Evolutionary conservation across 371 early-diverging fungal genomes (phyloP), one percentile per base, ranked within the genome.

Genomic region (Mortierella sp.): DNA sequence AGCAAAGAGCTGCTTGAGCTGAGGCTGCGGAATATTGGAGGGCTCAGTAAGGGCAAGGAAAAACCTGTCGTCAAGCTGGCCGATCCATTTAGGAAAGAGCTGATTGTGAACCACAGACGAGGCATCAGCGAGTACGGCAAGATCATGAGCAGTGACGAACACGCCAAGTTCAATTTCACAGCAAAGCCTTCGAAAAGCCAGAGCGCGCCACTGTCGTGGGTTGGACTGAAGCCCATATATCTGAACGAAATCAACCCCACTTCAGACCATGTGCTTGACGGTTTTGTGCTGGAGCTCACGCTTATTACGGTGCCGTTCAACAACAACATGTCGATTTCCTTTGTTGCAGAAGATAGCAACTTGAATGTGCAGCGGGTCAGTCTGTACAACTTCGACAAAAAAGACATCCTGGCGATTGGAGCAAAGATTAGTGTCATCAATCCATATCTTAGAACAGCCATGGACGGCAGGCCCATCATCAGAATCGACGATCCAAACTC

Each of bases 401-500:
- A 64, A 57, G 60, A 59, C 60, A 49, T 5, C 47, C 51, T 71
- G 72, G 60, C 65, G 65, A 71, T 71, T 64, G 72, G 72, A 71
- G 59, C 72, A 57, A 71, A 71, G 65, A 64, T 71, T 45, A 71
- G 65, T 60, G 40, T 71, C 59, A 60, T 71, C 72, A 71, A 71
- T 59, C 72, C 72, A 40, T 71, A 71, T 39, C 61, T 72, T 52
- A 64, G 66, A 72, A 72, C 62, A 51, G 72, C 72, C 72, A 66
- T 61, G 66, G 72, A 72, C 66, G 66, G 72, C 66, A 72, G 22
- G 52, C 72, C 72, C 66, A 1, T 72, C 66, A 72, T 72, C 72
- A 72, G 72, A 65, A 30, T 72, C 66, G 72, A 72, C 54, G 72
- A 72, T 66, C 72, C 72, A 66, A 72, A 72, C 66, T 72, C 72